A percentile compares a stretch with the other conserved stretches of the same genome.
These are phyloP conservation scores for Fraxinus ornus DNA, from an alignment of 305 asterid species.

Conservation along the genomic window DNA sequence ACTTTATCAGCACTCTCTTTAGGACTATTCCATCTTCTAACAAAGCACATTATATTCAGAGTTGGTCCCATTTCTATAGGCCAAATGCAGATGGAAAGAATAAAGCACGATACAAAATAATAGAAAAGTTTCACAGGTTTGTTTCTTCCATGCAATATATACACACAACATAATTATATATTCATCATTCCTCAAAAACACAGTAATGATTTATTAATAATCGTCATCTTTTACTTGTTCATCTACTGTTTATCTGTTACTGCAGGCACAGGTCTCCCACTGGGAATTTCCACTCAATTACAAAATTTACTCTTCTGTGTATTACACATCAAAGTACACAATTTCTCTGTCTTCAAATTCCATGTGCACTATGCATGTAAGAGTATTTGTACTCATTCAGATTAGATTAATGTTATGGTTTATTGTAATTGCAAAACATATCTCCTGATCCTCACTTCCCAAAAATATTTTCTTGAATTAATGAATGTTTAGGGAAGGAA, in stretches of 20 bases:
- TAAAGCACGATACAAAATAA: background rate
- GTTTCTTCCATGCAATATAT: background rate
- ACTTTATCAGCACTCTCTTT: conserved; percentile 79
- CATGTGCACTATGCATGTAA: background rate
- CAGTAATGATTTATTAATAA: background rate
- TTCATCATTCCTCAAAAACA: background rate
- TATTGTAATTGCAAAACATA: background rate
- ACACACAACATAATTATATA: background rate
- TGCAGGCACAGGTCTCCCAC: conserved; percentile 2
- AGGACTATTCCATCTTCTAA: conserved; percentile 88
- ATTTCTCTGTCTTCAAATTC: conserved; percentile 16
- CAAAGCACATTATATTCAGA: conserved; percentile 54
- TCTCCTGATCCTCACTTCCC: background rate
- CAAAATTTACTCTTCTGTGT: background rate
- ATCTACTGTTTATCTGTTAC: background rate
- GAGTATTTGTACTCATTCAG: background rate
- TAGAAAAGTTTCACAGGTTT: conserved; percentile 2
- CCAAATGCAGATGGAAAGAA: background rate
- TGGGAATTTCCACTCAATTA: background rate
- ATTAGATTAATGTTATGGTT: background rate
- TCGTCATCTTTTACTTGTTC: background rate
- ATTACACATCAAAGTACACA: background rate
- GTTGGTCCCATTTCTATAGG: background rate
- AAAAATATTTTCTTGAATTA: background rate
- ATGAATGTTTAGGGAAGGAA: background rate